Conservation (phyloP, 169 alveolate species). For the Plasmodium inui region DNA sequence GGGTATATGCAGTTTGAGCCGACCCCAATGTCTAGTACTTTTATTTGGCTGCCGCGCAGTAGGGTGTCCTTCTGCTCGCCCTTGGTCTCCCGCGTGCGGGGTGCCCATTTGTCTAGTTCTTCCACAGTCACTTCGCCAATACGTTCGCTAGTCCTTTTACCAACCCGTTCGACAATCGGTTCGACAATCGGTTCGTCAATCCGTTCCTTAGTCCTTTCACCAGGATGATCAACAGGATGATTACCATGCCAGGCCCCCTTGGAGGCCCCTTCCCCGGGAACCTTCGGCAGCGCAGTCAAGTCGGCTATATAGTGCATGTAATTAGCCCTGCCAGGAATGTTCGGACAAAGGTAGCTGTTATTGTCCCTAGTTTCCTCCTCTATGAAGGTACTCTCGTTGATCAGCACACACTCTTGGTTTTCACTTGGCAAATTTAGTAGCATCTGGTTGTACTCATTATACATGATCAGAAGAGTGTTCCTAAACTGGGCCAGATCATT, state of each 20-base stretch:
- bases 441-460: slow-evolving; percentile 17
- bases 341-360: slow-evolving; percentile 77
- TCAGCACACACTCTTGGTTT: not conserved
- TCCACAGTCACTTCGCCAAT: not conserved
- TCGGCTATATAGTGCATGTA: slow-evolving; percentile 79
- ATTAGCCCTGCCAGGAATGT: slow-evolving; percentile 83
- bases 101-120: not conserved
- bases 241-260: not conserved
- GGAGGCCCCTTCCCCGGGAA: not conserved
- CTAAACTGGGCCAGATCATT: slow-evolving; percentile 16
- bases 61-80: not conserved
- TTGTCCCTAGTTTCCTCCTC: not conserved
- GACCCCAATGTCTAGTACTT: slow-evolving; percentile 84
- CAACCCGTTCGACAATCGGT: no score
- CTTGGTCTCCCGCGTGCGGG: not conserved
- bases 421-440: not conserved
- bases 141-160: not conserved
- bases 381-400: not conserved
- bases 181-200: not conserved
- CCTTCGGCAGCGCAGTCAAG: slow-evolving; percentile 19
- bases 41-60: slow-evolving; percentile 64
- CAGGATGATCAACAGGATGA: no score
- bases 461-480: slow-evolving; percentile 6
- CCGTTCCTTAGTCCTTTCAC: not conserved
- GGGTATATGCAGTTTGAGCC: slow-evolving; percentile 87